phyloP scores from a whole-genome alignment of 164 flowering plant species.

The Aristolochia contorta region DNA sequence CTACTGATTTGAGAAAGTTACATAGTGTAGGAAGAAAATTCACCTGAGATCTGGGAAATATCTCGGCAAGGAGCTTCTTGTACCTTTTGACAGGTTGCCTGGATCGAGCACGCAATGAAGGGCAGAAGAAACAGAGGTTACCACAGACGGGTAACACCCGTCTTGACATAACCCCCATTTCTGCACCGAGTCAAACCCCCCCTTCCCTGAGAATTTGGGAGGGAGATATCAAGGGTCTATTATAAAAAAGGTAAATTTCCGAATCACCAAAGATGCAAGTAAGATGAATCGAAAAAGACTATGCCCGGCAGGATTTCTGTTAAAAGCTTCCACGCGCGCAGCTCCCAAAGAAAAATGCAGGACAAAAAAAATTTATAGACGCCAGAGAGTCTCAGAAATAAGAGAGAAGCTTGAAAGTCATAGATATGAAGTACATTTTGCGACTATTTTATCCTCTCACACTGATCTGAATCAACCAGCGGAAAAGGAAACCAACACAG shows the following conservation, averaged over 20 bases:
- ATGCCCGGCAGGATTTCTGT: neutral
- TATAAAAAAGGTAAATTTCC: neutral
- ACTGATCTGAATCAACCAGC: no score
- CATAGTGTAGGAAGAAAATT: neutral
- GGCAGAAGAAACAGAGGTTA: conserved; percentile 75
- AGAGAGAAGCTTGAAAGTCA: no score
- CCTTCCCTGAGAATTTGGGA: neutral
- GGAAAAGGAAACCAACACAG: no score
- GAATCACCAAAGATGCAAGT: neutral
- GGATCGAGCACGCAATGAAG: conserved; percentile 78
- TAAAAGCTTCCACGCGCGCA: neutral
- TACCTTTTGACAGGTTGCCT: conserved; percentile 87
- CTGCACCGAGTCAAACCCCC: conserved; percentile 12
- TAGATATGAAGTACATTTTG: no score
- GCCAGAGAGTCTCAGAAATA: no score
- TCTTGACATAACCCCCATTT: conserved; percentile 87
- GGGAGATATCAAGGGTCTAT: neutral
- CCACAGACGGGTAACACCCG: conserved; percentile 78
- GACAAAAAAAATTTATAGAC: no score
- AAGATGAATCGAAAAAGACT: neutral
- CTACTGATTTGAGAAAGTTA: no score
- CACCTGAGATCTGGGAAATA: conserved; percentile 71
- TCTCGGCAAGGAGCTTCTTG: conserved; percentile 73
- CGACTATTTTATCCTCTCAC: no score
- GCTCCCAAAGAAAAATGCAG: no score